Evolutionary conservation across 1,139 yeast genomes (phyloP), one percentile per base, ranked within the genome.

Genomic region (Debaryomyces coudertii): DNA sequence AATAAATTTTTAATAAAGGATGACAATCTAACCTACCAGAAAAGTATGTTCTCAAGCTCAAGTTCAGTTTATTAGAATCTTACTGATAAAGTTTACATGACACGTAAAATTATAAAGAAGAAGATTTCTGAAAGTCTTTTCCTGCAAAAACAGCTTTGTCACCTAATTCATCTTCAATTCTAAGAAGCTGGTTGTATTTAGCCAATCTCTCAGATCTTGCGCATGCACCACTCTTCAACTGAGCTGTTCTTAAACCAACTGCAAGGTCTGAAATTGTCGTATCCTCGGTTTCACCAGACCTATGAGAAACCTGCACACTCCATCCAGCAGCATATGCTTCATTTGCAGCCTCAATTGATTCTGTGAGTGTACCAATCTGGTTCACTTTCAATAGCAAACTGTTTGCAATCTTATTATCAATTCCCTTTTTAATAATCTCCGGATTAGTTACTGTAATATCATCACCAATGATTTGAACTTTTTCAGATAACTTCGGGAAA

Each of bases 241-340:
- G 97, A 73, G 97, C 97, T 61, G 96, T 68, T 83, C 97, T 88
- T 73, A 92, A 82, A 80, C 97, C 98, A 64, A 92, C 97, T 62
- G 90, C 80, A 71, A 92, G 83, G 77, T 92, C 97, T 68, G 98
- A 97, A 76, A 92, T 90, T 81, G 88, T 85, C 62, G 95, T 86
- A 79, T 92, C 98, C 81, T 92, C 98, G 59, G 97, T 90, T 83
- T 92, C 98, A 80, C 98, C 98, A 61, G 97, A 90, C 83, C 96
- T 87, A 85, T 89, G 96, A 64, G 96, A 88, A 66, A 90, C 96
- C 96, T 89, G 89, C 65, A 90, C 96, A 80, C 96, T 96, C 97
- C 97, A 90, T 68, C 87, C 89, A 54, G 95, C 96, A 58, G 82
- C 83, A 76, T 84, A 89, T 49, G 96, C 87, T 76, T 85, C 92